phyloP scores from a whole-genome alignment of 768 basidiomycete species.

The Clitopilus passeckerianus region DNA sequence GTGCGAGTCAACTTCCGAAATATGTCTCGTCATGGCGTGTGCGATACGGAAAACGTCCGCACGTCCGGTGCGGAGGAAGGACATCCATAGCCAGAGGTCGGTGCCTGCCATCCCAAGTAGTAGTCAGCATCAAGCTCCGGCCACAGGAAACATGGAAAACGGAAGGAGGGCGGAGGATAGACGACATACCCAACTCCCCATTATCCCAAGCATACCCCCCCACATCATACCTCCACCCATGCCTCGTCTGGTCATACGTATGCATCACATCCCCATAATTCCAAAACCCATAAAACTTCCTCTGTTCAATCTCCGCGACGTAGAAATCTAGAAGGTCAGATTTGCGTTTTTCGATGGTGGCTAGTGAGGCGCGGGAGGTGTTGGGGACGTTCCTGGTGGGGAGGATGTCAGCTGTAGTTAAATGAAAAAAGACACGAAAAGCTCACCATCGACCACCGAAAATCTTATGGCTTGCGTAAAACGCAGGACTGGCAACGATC shows the following conservation, averaged over 20 bases:
- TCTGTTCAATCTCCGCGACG: conserved; percentile 27
- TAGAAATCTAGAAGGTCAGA: conserved; percentile 32
- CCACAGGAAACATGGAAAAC: neutral
- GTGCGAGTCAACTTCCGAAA: conserved; percentile 32
- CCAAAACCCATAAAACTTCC: conserved; percentile 35
- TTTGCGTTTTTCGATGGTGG: conserved; percentile 27
- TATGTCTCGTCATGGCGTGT: conserved; percentile 29
- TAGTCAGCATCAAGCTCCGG: neutral
- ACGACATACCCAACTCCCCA: conserved; percentile 24
- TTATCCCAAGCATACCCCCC: conserved; percentile 35
- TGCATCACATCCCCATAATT: conserved; percentile 34
- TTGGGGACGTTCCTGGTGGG: conserved; percentile 3
- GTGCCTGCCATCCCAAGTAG: conserved; percentile 14
- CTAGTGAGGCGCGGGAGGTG: conserved; percentile 27
- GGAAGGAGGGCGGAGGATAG: neutral
- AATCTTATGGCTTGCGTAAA: conserved; percentile 28
- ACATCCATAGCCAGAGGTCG: conserved; percentile 35
- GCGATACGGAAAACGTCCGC: conserved; percentile 30
- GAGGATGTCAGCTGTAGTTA: neutral
- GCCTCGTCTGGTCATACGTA: conserved; percentile 33
- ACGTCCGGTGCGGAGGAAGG: conserved; percentile 31
- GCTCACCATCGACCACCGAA: conserved; percentile 31
- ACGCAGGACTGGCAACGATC: conserved; percentile 26
- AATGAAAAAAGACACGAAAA: neutral
- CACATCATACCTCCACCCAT: conserved; percentile 33